Base-by-base conservation (phyloP, 23 red algal genomes). In the Gracilariopsis chorda region DNA sequence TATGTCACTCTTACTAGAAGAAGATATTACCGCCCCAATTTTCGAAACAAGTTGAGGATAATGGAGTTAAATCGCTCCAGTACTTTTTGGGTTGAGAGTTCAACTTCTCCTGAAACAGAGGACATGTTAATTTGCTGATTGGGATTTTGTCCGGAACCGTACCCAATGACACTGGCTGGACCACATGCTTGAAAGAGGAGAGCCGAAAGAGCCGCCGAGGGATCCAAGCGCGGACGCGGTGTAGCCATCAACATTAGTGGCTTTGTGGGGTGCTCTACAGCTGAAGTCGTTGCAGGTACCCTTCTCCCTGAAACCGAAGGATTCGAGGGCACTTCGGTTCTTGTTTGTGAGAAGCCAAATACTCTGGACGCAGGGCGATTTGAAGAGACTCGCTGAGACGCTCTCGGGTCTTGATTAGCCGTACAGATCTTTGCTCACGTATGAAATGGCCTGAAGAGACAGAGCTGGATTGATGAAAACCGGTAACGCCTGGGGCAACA, bases 11-110 rank as follows among this genome's bases (percentile, higher is more conserved):
- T 58, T 41, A 13, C 41, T 34, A 28, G 72, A 0, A 23, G 88
- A 63, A 20, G 43, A 51, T 25, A 82, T 56, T 35, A 70, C 33
- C 16, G 62, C 44, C 1, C 39, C 44, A 36, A 95, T 87, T 33
- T 49, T 56, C 1, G 55, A 32, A 17, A 74, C 40, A 6, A 95
- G 39, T 44, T 90, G 78, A 12, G 83, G 83, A 56, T 95, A 95
- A 88, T 61, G 1, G 55, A 37, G 71, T 95, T 95, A 76, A 95
- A 95, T 7, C 82, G 84, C 53, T 95, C 84, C 52, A 95, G 24
- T 20, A 95, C 92, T 28, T 87, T 46, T 81, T 86, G 92, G 43
- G 84, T 90, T 34, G 83, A 78, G 29, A 95, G 71, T 32, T 85
- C 73, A 16, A 35, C 75, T 28, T 94, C 91, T 13, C 75, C 74